phyloP scores from a whole-genome alignment of 1,284 basidiomycete genomes.

The Ganoderma meredithae region DNA sequence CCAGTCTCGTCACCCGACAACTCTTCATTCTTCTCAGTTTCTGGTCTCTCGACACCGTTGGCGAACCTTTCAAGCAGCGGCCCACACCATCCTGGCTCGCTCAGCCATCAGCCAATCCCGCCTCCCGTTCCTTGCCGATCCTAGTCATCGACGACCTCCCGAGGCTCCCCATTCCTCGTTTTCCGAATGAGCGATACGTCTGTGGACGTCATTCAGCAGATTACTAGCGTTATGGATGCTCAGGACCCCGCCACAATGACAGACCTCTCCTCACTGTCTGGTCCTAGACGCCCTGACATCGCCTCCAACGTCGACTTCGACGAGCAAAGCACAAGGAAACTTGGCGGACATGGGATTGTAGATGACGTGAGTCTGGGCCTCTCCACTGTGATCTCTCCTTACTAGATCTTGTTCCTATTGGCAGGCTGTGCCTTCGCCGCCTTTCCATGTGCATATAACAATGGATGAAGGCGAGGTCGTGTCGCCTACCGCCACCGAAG shows the following conservation, averaged over 20 bases:
- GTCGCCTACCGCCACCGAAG: too few relatives aligned
- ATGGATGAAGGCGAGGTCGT: neutral
- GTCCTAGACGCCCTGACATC: constrained; percentile 14
- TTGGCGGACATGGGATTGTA: constrained; percentile 17
- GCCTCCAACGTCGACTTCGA: constrained; percentile 32
- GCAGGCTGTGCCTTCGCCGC: constrained; percentile 16
- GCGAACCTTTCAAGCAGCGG: constrained; percentile 27
- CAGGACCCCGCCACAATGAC: constrained; percentile 50
- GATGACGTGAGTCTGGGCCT: constrained; percentile 18
- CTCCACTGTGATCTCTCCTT: neutral
- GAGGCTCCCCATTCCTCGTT: constrained; percentile 50
- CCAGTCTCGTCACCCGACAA: constrained; percentile 42
- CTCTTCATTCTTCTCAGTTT: constrained; percentile 38
- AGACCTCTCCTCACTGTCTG: neutral
- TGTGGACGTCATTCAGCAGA: constrained; percentile 57
- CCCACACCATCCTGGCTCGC: constrained; percentile 14
- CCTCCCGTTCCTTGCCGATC: constrained; percentile 44
- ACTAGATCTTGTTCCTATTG: neutral
- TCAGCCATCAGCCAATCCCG: constrained; percentile 30
- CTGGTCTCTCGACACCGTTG: constrained; percentile 29
- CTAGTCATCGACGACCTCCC: constrained; percentile 50
- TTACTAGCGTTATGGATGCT: constrained; percentile 60
- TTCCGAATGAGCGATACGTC: constrained; percentile 53
- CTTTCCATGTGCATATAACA: constrained; percentile 14
- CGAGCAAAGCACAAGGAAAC: constrained; percentile 13